phyloP scores from a whole-genome alignment of 495 filamentous ascomycete species.

The Penicillium verhagenii region DNA sequence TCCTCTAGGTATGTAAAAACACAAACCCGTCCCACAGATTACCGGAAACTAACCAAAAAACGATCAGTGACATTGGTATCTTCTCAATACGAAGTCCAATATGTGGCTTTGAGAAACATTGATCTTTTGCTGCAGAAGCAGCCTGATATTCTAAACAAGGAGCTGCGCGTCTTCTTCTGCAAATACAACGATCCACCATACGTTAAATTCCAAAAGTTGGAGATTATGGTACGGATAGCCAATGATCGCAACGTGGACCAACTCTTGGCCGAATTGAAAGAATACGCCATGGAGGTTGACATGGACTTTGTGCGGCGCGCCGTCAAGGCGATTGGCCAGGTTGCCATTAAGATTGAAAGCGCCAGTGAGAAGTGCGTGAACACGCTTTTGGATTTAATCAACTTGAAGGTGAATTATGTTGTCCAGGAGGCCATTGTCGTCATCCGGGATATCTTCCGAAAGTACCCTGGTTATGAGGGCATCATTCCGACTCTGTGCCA shows the following conservation, averaged over 20 bases:
- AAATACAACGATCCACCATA: slow-evolving; percentile 99
- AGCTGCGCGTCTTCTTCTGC: slow-evolving; percentile 98
- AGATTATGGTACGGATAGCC: slow-evolving; percentile 99
- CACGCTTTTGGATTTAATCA: slow-evolving; percentile 86
- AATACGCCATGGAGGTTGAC: slow-evolving; percentile 96
- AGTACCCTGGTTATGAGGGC: slow-evolving; percentile 96
- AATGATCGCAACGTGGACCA: slow-evolving; percentile 97
- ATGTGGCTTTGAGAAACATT: slow-evolving; percentile 94
- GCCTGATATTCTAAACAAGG: slow-evolving; percentile 93
- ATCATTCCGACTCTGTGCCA: slow-evolving; percentile 96
- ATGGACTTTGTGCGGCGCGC: slow-evolving; percentile 98
- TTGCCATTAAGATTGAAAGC: slow-evolving; percentile 95
- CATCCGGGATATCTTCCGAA: slow-evolving; percentile 97
- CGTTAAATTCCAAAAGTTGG: slow-evolving; percentile 94
- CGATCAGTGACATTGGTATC: slow-evolving; percentile 88
- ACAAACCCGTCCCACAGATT: slow-evolving; percentile 17
- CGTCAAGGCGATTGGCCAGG: slow-evolving; percentile 93
- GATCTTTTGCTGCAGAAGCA: slow-evolving; percentile 93
- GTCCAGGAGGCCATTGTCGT: slow-evolving; percentile 98
- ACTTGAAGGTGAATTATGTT: slow-evolving; percentile 98
- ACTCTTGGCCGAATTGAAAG: slow-evolving; percentile 88
- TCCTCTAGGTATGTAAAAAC: slow-evolving; percentile 65
- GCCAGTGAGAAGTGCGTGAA: slow-evolving; percentile 95
- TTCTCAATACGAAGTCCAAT: slow-evolving; percentile 95
- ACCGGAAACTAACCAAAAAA: slow-evolving; percentile 13